phyloP scores from a whole-genome alignment of 2,329 filamentous ascomycete species.

The Phaeophleospora eucalypticola region DNA sequence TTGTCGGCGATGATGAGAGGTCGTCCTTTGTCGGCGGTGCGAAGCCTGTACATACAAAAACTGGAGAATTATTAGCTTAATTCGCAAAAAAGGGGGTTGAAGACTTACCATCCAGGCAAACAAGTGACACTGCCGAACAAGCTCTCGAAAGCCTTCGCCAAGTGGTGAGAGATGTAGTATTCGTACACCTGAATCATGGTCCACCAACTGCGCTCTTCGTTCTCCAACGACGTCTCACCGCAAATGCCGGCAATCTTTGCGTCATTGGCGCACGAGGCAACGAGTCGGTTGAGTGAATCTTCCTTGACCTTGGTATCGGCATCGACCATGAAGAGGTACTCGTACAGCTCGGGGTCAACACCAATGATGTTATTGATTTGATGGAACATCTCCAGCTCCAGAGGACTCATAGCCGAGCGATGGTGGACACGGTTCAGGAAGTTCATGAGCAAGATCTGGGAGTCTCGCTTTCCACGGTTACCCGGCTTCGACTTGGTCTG shows the following conservation, averaged over 20 bases:
- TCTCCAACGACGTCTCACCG: conserved; percentile 92
- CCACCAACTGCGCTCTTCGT: conserved; percentile 94
- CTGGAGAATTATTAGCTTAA: conserved; percentile 57
- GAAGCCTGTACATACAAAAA: conserved; percentile 98
- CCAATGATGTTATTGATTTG: conserved; percentile 99
- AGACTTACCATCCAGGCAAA: conserved; percentile 92
- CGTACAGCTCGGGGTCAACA: conserved; percentile 94
- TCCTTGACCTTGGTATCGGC: conserved; percentile 92
- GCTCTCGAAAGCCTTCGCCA: conserved; percentile 95
- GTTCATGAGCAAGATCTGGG: conserved; percentile 90
- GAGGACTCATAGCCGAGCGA: conserved; percentile 85
- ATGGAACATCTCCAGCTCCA: conserved; percentile 97
- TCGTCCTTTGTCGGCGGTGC: conserved; percentile 89
- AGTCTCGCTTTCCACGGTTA: conserved; percentile 94
- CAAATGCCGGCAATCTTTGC: conserved; percentile 96
- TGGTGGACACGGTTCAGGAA: conserved; percentile 98
- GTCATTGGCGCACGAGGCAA: conserved; percentile 88
- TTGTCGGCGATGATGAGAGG: conserved; percentile 89
- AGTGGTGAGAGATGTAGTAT: conserved; percentile 97
- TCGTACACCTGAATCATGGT: conserved; percentile 99
- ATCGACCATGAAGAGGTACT: conserved; percentile 96
- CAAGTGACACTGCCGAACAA: conserved; percentile 97
- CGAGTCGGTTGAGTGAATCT: conserved; percentile 86
- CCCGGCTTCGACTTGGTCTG: conserved; percentile 87
- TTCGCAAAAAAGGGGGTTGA: conserved; percentile 7